A percentile compares a stretch with the other conserved stretches of the same genome.
Conservation (phyloP, 768 basidiomycete genomes). For the Mycena indigotica region DNA sequence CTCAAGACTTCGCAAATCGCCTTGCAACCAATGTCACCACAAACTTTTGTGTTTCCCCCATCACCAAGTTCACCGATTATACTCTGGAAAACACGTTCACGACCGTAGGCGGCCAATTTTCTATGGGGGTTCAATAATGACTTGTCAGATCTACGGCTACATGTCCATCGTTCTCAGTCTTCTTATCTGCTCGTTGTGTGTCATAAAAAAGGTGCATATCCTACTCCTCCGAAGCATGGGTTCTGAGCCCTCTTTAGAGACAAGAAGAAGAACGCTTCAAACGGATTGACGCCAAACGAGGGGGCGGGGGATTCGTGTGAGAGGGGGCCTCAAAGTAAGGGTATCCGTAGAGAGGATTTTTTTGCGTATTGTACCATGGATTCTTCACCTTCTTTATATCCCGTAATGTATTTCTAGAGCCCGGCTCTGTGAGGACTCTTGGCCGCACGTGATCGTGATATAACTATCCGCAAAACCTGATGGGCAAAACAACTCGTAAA, state of each 20-base stretch:
- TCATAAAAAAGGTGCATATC: conserved; percentile 70
- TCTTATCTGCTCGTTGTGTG: conserved; percentile 79
- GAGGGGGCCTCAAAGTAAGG: background rate
- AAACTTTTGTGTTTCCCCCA: conserved; percentile 73
- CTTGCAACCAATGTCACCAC: conserved; percentile 41
- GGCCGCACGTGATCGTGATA: too few relatives aligned
- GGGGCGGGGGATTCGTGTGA: conserved; percentile 85
- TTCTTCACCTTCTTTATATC: too few relatives aligned
- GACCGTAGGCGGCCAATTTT: conserved; percentile 44
- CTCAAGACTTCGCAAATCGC: conserved; percentile 40
- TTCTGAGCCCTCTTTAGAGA: conserved; percentile 48
- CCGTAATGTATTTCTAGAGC: too few relatives aligned
- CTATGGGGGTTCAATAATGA: background rate
- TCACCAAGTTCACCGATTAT: conserved; percentile 67
- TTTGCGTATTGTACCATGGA: too few relatives aligned
- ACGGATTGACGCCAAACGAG: conserved; percentile 88
- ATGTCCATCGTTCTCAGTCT: conserved; percentile 78
- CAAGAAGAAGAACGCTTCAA: conserved; percentile 82
- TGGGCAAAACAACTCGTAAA: conserved; percentile 41
- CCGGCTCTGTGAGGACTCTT: too few relatives aligned
- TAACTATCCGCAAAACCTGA: too few relatives aligned
- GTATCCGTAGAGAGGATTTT: too few relatives aligned
- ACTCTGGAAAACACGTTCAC: conserved; percentile 84
- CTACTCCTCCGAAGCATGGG: background rate
- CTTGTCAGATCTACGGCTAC: conserved; percentile 70